Base-by-base conservation (phyloP, 2,329 filamentous ascomycete genomes). In the Aspergillus bombycis region DNA sequence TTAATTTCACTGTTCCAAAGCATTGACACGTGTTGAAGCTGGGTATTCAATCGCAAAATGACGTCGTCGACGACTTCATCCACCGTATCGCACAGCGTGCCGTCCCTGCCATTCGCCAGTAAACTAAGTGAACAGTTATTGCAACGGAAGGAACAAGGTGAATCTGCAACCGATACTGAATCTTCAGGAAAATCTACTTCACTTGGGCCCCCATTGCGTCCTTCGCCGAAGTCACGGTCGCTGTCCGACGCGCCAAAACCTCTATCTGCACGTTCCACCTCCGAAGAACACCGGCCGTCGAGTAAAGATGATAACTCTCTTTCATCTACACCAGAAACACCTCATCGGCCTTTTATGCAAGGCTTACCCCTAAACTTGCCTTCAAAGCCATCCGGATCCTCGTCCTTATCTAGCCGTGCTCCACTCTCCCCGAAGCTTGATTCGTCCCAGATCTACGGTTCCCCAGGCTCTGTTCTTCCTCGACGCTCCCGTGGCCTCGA, bases 401-500 rank as follows among this genome's bases (percentile, higher is more conserved):
- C 83, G 66, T 78, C 82, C 64, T 80, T 83, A 58, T 79, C 83
- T 67, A 89, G 86, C 72, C 88, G 84, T 65, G 80, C 83, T 30
- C 92, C 93, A 70, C 84, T 94, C 64, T 96, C 93, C 2, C 93
- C 94, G 19, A 93, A 96, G 76, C 86, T 95, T 67, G 93, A 97
- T 77, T 86, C 91, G 61, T 90, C 90, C 23, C 91, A 93, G 69
- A 92, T 89, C 55, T 97, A 96, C 81, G 91, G 91, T 48, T 94
- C 93, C 1, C 93, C 94, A 2, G 90, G 91, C 30, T 96, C 94
- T 60, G 91, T 96, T 54, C 85, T 98, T 9, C 94, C 94, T 21
- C 88, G 94, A 67, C 89, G 94, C 65, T 97, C 94, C 34, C 88
- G 94, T 61, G 94, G 94, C 50, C 84, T 97, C 65, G 94, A 98